Conservation (phyloP, 768 basidiomycete genomes). For the Termitomyces sp. region DNA sequence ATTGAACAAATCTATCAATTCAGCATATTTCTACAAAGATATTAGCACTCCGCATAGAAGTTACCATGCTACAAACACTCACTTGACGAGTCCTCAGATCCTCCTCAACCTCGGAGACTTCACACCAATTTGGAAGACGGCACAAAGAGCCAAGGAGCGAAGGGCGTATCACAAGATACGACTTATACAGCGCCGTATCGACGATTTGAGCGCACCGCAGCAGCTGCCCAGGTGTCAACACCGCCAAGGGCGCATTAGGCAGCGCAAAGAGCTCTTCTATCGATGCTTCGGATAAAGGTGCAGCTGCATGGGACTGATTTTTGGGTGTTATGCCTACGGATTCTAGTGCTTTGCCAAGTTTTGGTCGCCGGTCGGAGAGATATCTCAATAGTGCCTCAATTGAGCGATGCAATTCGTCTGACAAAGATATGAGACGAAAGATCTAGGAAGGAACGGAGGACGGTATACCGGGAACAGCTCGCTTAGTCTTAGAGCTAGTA, state of each 20-base stretch:
- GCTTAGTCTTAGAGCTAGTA: slow-evolving; percentile 28
- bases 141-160: slow-evolving; percentile 81
- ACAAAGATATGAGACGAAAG: neutral
- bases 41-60: neutral
- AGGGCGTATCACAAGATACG: slow-evolving; percentile 79
- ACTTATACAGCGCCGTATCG: slow-evolving; percentile 93
- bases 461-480: slow-evolving; percentile 23
- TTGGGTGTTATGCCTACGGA: slow-evolving; percentile 62
- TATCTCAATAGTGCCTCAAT: slow-evolving; percentile 88
- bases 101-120: slow-evolving; percentile 90
- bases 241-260: slow-evolving; percentile 67
- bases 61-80: slow-evolving; percentile 8
- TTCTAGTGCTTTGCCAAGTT: slow-evolving; percentile 72
- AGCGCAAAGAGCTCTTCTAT: slow-evolving; percentile 71
- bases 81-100: slow-evolving; percentile 77
- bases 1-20: slow-evolving; percentile 87
- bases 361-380: slow-evolving; percentile 85
- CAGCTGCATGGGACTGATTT: slow-evolving; percentile 59
- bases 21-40: slow-evolving; percentile 72
- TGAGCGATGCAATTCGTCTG: slow-evolving; percentile 62
- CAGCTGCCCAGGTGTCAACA: slow-evolving; percentile 78
- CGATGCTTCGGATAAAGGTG: slow-evolving; percentile 67
- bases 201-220: slow-evolving; percentile 89
- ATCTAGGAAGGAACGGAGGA: slow-evolving; percentile 2
- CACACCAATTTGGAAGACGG: slow-evolving; percentile 94